Conservation (phyloP, 352 stramenopile species). For the Chrysophaeum taylorii region DNA sequence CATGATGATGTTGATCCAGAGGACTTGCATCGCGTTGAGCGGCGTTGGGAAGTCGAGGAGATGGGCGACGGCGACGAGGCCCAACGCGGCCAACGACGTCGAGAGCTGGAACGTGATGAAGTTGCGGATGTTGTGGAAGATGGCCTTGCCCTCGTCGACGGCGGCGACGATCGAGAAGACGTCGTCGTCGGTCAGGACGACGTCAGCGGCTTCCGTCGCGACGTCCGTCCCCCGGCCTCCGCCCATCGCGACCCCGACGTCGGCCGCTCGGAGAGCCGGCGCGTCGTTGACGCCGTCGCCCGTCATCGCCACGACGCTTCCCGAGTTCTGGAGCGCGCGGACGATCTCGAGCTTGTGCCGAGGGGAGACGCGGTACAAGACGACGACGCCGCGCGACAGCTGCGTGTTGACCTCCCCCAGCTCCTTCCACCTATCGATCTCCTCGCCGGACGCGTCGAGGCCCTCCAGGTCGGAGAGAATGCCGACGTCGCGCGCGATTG, state of each 20-base stretch:
- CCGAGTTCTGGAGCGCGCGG: constrained; percentile 71
- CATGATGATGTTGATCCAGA: constrained; percentile 98
- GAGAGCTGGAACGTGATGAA: constrained; percentile 96
- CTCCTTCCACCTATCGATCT: constrained; percentile 40
- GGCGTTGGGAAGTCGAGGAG: constrained; percentile 84
- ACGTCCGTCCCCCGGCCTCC: constrained; percentile 95
- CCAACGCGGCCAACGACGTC: constrained; percentile 92
- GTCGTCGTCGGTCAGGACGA: constrained; percentile 90
- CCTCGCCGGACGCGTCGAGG: constrained; percentile 35
- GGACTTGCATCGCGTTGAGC: constrained; percentile 89
- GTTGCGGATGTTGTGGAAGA: constrained; percentile 96
- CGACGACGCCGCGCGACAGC: constrained; percentile 68
- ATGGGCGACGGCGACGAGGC: constrained; percentile 93
- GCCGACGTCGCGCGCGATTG: constrained; percentile 80
- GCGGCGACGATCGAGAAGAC: constrained; percentile 89
- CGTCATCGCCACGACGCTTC: constrained; percentile 93
- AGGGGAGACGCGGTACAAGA: constrained; percentile 88
- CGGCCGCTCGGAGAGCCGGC: constrained; percentile 66
- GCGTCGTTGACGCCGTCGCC: constrained; percentile 92
- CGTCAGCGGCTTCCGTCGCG: constrained; percentile 69
- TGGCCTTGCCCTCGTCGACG: constrained; percentile 67
- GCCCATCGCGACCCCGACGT: constrained; percentile 94
- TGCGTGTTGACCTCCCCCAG: constrained; percentile 14
- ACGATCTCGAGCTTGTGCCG: constrained; percentile 92
- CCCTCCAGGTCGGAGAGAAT: constrained; percentile 63